Conservation (phyloP, 2,329 filamentous ascomycete species). For the Magnaporthiopsis rhizophila region DNA sequence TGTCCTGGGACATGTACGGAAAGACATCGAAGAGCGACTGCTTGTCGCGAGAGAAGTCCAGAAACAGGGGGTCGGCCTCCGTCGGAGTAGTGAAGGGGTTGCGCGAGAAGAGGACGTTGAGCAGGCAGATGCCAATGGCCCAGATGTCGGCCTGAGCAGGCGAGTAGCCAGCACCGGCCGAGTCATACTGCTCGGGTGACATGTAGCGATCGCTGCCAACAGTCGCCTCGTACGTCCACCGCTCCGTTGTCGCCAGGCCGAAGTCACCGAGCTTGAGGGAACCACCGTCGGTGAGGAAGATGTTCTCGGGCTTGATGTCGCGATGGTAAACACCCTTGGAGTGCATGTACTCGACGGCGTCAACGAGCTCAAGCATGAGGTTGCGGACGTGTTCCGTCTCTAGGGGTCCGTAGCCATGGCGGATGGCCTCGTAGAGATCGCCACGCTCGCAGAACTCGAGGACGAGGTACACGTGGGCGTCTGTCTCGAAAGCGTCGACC, state of each 20-base stretch:
- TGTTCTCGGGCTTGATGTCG: conserved; percentile 99
- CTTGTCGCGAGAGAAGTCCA: conserved; percentile 87
- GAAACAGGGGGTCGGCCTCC: conserved; percentile 82
- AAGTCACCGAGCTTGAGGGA: conserved; percentile 96
- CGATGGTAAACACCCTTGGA: conserved; percentile 87
- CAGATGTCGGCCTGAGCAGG: conserved; percentile 91
- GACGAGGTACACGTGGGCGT: conserved; percentile 82
- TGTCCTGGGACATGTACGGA: conserved; percentile 96
- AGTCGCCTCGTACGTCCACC: conserved; percentile 85
- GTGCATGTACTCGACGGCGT: conserved; percentile 86
- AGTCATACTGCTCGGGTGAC: conserved; percentile 97
- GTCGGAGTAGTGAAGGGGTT: conserved; percentile 93
- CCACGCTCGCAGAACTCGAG: conserved; percentile 93
- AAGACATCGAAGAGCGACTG: conserved; percentile 98
- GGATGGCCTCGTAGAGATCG: conserved; percentile 95
- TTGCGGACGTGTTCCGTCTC: conserved; percentile 95
- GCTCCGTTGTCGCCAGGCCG: conserved; percentile 80
- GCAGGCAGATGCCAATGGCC: conserved; percentile 92
- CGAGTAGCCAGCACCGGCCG: conserved; percentile 78
- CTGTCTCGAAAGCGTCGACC: conserved; percentile 83
- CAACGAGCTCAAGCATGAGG: conserved; percentile 92
- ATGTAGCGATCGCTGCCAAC: conserved; percentile 98
- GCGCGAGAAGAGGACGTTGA: conserved; percentile 93
- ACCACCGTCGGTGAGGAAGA: conserved; percentile 81
- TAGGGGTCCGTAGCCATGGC: conserved; percentile 75